These are phyloP conservation scores for Ceraceosorus guamensis DNA, from an alignment of 1,284 basidiomycete species.

Conservation along the genomic window DNA sequence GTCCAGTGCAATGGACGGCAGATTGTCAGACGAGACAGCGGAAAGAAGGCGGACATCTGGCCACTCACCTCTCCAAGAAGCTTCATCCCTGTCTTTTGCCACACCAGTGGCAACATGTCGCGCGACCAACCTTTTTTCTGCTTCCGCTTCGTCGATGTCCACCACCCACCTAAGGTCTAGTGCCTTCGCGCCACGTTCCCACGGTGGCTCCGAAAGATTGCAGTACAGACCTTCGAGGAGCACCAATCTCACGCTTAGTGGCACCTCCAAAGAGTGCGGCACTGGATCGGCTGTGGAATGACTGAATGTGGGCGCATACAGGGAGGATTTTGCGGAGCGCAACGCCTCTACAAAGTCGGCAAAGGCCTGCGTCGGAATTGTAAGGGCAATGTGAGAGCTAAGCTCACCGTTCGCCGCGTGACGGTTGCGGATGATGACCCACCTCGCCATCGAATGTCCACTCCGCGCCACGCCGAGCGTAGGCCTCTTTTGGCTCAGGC, in stretches of 20 bases:
- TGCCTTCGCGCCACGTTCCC: slow-evolving; percentile 61
- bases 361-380: slow-evolving; percentile 16
- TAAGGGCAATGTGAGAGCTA: neutral
- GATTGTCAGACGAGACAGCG: neutral
- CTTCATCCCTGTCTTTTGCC: slow-evolving; percentile 61
- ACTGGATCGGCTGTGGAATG: slow-evolving; percentile 57
- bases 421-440: neutral
- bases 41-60: slow-evolving; percentile 56
- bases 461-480: slow-evolving; percentile 38
- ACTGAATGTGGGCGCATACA: slow-evolving; percentile 59
- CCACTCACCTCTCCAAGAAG: slow-evolving; percentile 62
- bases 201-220: slow-evolving; percentile 64
- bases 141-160: slow-evolving; percentile 59
- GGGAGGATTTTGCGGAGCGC: neutral
- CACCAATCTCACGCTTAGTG: slow-evolving; percentile 63
- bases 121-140: slow-evolving; percentile 61
- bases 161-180: slow-evolving; percentile 77
- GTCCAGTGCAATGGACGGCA: neutral
- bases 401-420: neutral
- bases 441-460: slow-evolving; percentile 42
- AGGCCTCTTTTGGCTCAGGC: slow-evolving; percentile 54
- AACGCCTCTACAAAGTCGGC: slow-evolving; percentile 26
- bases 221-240: slow-evolving; percentile 78
- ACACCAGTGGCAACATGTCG: slow-evolving; percentile 71
- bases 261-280: slow-evolving; percentile 54